Conservation (phyloP, 305 asterid genomes). For the Solanum aculeatissimum region DNA sequence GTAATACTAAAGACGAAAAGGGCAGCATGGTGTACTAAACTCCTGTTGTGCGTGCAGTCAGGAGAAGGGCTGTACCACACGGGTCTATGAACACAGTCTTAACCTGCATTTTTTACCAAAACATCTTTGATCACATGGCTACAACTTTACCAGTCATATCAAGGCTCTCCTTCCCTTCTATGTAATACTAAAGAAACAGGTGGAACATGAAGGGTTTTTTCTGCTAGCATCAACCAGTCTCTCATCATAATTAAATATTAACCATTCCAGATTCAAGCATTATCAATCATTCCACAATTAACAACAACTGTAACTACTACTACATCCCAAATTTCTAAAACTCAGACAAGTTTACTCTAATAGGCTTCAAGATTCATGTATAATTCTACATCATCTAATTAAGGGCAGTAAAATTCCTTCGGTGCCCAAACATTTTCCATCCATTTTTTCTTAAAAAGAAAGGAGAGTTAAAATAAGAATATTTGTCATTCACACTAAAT, state of each 20-base stretch:
- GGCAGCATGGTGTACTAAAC: too few relatives aligned
- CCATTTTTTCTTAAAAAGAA: background rate
- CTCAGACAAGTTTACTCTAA: background rate
- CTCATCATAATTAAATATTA: background rate
- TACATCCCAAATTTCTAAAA: background rate
- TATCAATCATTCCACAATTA: background rate
- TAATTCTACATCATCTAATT: background rate
- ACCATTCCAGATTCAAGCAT: background rate
- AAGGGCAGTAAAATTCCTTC: background rate
- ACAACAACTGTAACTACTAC: background rate
- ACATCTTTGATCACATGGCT: too few relatives aligned
- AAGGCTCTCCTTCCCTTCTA: background rate
- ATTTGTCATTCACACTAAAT: background rate
- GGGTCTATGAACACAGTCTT: too few relatives aligned
- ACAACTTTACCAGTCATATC: background rate
- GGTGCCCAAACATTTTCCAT: background rate
- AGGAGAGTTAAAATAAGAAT: too few relatives aligned
- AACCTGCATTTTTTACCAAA: too few relatives aligned
- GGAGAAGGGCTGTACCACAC: too few relatives aligned
- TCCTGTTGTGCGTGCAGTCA: too few relatives aligned
- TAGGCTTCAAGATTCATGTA: background rate
- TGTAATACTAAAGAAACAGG: background rate
- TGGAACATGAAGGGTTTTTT: background rate
- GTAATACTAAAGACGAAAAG: background rate
- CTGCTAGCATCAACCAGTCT: background rate